These are phyloP conservation scores for Schizopora paradoxa DNA, from an alignment of 1,284 basidiomycete genomes.

Conservation along the genomic window DNA sequence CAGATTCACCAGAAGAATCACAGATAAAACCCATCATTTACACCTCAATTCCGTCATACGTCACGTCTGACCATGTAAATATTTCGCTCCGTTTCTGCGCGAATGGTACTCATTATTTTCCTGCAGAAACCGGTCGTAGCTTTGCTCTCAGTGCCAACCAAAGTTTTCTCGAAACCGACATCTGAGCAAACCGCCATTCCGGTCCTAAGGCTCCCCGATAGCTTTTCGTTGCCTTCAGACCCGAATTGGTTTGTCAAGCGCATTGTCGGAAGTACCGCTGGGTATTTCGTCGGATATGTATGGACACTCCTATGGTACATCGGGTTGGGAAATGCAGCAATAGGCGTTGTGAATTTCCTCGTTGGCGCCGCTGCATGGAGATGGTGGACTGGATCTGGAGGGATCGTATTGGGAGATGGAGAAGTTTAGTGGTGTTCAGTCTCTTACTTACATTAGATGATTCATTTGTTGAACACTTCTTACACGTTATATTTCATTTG, in stretches of 20 bases:
- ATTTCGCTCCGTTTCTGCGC: neutral
- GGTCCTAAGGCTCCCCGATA: slow-evolving; percentile 44
- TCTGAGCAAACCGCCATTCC: slow-evolving; percentile 27
- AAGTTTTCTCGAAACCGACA: slow-evolving; percentile 19
- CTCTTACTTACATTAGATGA: neutral
- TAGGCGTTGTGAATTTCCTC: slow-evolving; percentile 66
- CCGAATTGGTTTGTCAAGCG: slow-evolving; percentile 50
- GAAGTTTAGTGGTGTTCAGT: no score
- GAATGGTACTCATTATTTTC: neutral
- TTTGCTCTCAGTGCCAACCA: slow-evolving; percentile 50
- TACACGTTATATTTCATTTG: no score
- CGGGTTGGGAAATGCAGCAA: slow-evolving; percentile 65
- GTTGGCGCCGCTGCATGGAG: slow-evolving; percentile 53
- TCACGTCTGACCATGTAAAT: slow-evolving; percentile 69
- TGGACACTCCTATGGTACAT: slow-evolving; percentile 72
- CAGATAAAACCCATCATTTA: slow-evolving; percentile 61
- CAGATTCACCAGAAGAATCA: slow-evolving; percentile 46
- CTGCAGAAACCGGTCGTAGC: slow-evolving; percentile 65
- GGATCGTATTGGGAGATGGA: no score
- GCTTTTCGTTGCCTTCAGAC: slow-evolving; percentile 48
- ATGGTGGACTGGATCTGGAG: no score
- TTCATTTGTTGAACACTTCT: neutral
- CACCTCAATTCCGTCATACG: slow-evolving; percentile 72
- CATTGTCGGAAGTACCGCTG: slow-evolving; percentile 57
- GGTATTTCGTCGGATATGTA: slow-evolving; percentile 64